Base-by-base conservation (phyloP, 352 stramenopile genomes). In the Phytophthora lateralis region DNA sequence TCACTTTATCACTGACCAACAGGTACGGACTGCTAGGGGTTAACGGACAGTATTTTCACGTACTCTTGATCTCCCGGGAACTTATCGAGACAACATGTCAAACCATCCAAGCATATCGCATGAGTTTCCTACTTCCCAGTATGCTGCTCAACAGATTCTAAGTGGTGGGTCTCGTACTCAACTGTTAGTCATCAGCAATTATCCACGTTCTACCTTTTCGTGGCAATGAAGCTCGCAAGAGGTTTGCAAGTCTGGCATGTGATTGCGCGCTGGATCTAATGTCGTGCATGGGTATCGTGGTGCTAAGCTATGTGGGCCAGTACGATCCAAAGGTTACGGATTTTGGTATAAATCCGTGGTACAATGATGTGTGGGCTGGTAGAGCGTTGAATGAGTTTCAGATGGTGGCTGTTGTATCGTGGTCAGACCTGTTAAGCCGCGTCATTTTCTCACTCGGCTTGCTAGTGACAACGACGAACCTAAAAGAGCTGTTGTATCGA, bases 361-460 rank as follows among this genome's bases (percentile, higher is more conserved):
- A 63, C 14, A 44, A 63, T 15, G 55, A 63, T 42, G 51, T 54
- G 43, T 75, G 66, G 61, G 18, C 30, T 17, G 58, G 51, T 8
- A 51, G 53, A 30, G 52, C 38, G n/a, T 6, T 71, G 14, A 66
- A 74, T 35, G 60, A 74, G 35, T 30, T 71, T 32, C 55, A 68
- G n/a, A 41, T 71, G 30, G 45, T 74, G 8, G 43, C 55, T 39
- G 58, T 73, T 11, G 44, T 62, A 9, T 73, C 65, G 2, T 65
- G 55, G 44, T 39, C 34, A 0, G 60, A 73, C 15, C 24, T 69
- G 9, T 48, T 58, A 10, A 63, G 60, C n/a, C 48, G 55, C 5
- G 7, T 42, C 11, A 34, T 69, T 6, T 66, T 69, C 38, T 66
- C 59, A 3, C 21, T 66, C 17, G 53, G 60, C 4, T 6, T 73